Conservation (phyloP, 1,139 yeast genomes). For the Pichia sp. region DNA sequence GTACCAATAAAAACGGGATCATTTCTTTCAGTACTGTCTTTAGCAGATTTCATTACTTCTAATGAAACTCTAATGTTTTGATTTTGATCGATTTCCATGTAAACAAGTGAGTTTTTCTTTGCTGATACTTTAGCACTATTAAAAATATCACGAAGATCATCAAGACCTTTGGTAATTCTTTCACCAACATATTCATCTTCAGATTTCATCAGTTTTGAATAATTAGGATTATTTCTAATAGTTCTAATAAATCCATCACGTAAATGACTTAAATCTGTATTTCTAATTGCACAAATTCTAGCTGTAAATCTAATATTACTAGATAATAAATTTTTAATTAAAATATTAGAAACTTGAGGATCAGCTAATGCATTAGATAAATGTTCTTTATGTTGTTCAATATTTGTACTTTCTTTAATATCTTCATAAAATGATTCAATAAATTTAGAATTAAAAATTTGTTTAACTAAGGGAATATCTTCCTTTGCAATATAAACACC, state of each 20-base stretch:
- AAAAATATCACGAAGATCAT: constrained; percentile 48
- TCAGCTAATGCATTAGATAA: constrained; percentile 54
- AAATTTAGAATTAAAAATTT: constrained; percentile 39
- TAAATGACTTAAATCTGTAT: constrained; percentile 83
- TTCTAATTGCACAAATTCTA: constrained; percentile 75
- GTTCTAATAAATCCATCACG: constrained; percentile 86
- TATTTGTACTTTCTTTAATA: constrained; percentile 9
- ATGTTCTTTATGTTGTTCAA: constrained; percentile 38
- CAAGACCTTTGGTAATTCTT: constrained; percentile 43
- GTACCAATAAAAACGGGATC: constrained; percentile 28
- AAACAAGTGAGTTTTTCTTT: constrained; percentile 55
- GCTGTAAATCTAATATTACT: constrained; percentile 60
- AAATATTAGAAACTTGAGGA: constrained; percentile 45
- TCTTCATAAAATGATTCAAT: constrained; percentile 28
- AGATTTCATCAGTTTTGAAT: constrained; percentile 31
- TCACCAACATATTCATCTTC: constrained; percentile 30
- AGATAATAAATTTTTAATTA: constrained; percentile 51
- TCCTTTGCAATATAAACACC: constrained; percentile 68
- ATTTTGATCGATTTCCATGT: constrained; percentile 39
- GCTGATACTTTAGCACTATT: constrained; percentile 49
- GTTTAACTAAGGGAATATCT: constrained; percentile 44
- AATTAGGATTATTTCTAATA: constrained; percentile 49
- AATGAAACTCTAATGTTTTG: constrained; percentile 40
- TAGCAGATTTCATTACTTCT: background rate
- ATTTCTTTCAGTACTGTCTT: constrained; percentile 10